These are phyloP conservation scores for Echinochloa phyllopogon DNA, from an alignment of 176 grass and related monocot genomes.

Conservation along the genomic window DNA sequence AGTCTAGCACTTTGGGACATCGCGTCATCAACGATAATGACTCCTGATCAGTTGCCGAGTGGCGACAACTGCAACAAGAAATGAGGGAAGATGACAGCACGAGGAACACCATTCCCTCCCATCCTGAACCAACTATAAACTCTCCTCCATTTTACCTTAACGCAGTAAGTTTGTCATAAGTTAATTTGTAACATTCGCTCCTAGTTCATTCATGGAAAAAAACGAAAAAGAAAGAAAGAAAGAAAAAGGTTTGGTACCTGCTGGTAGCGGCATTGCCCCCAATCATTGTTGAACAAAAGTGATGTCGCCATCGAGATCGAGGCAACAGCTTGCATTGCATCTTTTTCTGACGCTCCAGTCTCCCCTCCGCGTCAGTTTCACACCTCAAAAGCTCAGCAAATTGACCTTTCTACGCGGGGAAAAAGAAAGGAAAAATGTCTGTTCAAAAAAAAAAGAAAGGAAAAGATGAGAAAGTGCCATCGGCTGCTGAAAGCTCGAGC, in stretches of 20 bases:
- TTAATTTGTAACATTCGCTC: not conserved
- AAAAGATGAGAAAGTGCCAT: conserved; percentile 20
- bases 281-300: conserved; percentile 14
- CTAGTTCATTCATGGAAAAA: not conserved
- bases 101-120: not conserved
- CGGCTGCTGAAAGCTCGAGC: not conserved
- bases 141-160: not conserved
- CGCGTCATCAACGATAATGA: not conserved
- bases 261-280: not conserved
- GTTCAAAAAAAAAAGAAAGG: no score
- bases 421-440: not conserved
- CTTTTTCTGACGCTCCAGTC: conserved; percentile 22
- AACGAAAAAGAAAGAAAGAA: not conserved
- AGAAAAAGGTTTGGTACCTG: not conserved
- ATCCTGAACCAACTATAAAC: not conserved
- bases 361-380: conserved; percentile 33
- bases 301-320: not conserved
- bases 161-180: not conserved
- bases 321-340: conserved; percentile 17
- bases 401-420: not conserved
- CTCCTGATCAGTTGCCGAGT: not conserved
- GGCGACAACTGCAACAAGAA: no score
- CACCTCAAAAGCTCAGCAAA: conserved; percentile 25
- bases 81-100: not conserved
- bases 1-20: not conserved